These are phyloP conservation scores for Platismatia glauca DNA, from an alignment of 495 filamentous ascomycete genomes.

Conservation along the genomic window DNA sequence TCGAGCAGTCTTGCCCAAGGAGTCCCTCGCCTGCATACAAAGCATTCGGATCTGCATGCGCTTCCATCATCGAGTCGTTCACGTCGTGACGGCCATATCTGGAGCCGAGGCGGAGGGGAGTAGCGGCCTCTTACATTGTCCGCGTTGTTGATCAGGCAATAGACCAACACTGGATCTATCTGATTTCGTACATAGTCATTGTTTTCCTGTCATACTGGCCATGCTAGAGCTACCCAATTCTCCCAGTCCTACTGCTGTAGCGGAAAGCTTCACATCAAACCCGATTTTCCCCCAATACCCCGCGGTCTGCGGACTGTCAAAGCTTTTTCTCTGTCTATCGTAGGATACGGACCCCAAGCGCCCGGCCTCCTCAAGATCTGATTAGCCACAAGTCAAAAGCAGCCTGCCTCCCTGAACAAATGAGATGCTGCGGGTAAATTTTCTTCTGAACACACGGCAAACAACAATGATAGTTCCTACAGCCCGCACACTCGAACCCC, in stretches of 20 bases:
- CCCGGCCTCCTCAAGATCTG: background rate
- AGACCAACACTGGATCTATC: too few species aligned
- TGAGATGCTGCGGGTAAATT: background rate
- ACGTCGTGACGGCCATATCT: too few species aligned
- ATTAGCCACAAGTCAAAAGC: background rate
- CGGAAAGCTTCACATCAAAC: background rate
- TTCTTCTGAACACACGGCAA: background rate
- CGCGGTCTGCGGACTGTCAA: background rate
- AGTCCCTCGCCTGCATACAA: too few species aligned
- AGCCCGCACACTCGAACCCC: conserved; percentile 1
- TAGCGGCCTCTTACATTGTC: too few species aligned
- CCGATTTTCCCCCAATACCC: background rate
- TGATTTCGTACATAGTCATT: too few species aligned
- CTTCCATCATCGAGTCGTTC: too few species aligned
- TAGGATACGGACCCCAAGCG: background rate
- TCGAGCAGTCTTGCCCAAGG: background rate
- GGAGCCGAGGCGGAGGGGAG: too few species aligned
- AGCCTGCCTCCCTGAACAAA: background rate
- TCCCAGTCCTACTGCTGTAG: too few species aligned
- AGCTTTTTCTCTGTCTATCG: background rate
- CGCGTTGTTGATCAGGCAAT: too few species aligned
- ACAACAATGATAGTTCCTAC: conserved; percentile 7
- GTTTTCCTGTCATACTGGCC: too few species aligned
- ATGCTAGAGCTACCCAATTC: too few species aligned
- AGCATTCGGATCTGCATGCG: too few species aligned